Evolutionary conservation across 495 filamentous ascomycete genomes (phyloP), one percentile per base, ranked within the genome.

Genomic region (Copromyces sp.): DNA sequence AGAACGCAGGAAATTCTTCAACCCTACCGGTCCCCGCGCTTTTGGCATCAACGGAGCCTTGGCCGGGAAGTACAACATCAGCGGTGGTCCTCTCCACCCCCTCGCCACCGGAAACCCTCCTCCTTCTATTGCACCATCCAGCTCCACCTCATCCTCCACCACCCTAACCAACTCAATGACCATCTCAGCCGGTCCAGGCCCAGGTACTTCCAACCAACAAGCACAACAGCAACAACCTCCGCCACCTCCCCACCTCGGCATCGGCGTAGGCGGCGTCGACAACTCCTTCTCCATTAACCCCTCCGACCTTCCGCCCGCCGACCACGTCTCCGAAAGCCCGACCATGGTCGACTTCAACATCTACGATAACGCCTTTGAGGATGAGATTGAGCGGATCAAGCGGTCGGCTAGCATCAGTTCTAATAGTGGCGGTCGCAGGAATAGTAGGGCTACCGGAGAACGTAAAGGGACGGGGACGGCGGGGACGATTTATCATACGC

Each of bases 301-400:
- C 35, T 38, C 53, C 12, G 24, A 72, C 35, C 74, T 39, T 72
- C 70, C 71, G 5, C 75, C 78, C 11, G 75, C 76, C 37, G 76
- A 86, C n/a, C 69, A 91, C 20, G 89, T 98, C 47, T 92, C 92
- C 70, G 94, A 97, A 77, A 94, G 91, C 9, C 94, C 94, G 9
- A 88, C 89, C 2, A 90, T 89, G 9, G 91, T 91, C 6, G 92
- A 95, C 61, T 91, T 93, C 74, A 89, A 94, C 75, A 90, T 97
- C 61, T 98, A 97, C 78, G 93, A 97, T 74, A 89, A 86, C 0
- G 95, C 95, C 4, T 98, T 97, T 76, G 87, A 91, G 47, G 84
- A 89, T 68, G 93, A 97, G 83, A 87, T 97, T 12, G 87, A 92
- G 70, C 88, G 91, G 11, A 96, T 97, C 77, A 78, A 76, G 76